Conservation (phyloP, 306 rosid species). For the Adenanthera pavonina region DNA sequence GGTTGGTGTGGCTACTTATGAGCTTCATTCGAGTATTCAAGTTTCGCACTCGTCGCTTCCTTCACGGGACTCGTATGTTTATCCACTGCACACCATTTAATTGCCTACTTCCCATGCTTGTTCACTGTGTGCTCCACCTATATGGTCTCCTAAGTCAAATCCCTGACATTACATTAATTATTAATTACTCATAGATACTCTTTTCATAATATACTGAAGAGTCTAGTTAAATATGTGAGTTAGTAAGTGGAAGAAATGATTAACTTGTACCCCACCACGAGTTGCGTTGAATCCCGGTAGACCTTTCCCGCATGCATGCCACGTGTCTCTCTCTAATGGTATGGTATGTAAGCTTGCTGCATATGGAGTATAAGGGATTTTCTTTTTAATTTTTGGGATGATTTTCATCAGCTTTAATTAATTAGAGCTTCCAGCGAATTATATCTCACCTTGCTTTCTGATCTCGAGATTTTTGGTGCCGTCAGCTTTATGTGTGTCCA, state of each 20-base stretch:
- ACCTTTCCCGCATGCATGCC: background rate
- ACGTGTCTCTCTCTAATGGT: background rate
- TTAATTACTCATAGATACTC: background rate
- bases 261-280: background rate
- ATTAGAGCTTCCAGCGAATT: background rate
- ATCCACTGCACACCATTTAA: constrained; percentile 4
- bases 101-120: background rate
- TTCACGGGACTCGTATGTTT: constrained; percentile 4
- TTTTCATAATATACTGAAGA: background rate
- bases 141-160: background rate
- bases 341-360: background rate
- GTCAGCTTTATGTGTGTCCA: background rate
- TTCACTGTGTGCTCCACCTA: background rate
- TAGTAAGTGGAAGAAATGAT: background rate
- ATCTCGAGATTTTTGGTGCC: background rate
- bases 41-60: background rate
- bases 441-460: background rate
- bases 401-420: background rate
- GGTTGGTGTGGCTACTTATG: background rate
- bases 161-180: background rate
- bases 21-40: background rate
- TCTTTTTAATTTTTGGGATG: background rate
- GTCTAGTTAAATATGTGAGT: background rate
- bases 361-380: background rate
- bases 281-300: background rate